Conservation (phyloP, 176 grass and related monocot species). For the Puya raimondii region DNA sequence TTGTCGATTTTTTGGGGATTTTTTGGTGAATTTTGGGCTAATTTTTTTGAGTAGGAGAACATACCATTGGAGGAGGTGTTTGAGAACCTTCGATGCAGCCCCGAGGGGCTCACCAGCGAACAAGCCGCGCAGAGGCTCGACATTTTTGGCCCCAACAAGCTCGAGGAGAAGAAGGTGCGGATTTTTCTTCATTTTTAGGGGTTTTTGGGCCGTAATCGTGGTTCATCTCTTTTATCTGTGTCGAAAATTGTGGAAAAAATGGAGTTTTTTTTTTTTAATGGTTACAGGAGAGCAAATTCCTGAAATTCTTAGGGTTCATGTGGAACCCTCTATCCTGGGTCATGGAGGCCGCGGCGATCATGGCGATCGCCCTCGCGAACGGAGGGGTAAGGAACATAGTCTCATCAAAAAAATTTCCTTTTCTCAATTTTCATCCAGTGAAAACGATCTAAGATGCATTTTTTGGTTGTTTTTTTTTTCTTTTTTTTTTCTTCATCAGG, state of each 20-base stretch:
- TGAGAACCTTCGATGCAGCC: slow-evolving; percentile 64
- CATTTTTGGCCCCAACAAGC: slow-evolving; percentile 77
- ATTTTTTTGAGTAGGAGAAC: slow-evolving; percentile 47
- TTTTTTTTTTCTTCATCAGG: slow-evolving; percentile 25
- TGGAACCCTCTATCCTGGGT: slow-evolving; percentile 91
- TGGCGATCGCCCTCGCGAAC: slow-evolving; percentile 80
- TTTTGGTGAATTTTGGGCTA: neutral
- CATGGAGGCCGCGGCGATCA: slow-evolving; percentile 84
- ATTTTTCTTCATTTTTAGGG: neutral
- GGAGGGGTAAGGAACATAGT: slow-evolving; percentile 43
- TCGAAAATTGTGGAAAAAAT: slow-evolving; percentile 4
- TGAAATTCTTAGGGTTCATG: slow-evolving; percentile 90
- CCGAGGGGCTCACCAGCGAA: slow-evolving; percentile 47
- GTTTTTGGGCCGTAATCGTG: neutral
- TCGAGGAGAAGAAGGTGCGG: slow-evolving; percentile 76
- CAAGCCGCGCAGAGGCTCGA: slow-evolving; percentile 60
- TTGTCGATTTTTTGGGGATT: slow-evolving; percentile 4
- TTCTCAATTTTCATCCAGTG: neutral
- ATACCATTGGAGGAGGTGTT: slow-evolving; percentile 85
- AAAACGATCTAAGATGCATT: neutral
- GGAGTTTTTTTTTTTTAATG: no score
- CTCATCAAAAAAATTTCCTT: neutral
- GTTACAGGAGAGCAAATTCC: slow-evolving; percentile 73
- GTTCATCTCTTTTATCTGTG: neutral
- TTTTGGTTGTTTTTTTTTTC: slow-evolving; percentile 5